Evolutionary conservation across 805 yeast species (phyloP).

Genomic region (Yarrowia porcina): DNA sequence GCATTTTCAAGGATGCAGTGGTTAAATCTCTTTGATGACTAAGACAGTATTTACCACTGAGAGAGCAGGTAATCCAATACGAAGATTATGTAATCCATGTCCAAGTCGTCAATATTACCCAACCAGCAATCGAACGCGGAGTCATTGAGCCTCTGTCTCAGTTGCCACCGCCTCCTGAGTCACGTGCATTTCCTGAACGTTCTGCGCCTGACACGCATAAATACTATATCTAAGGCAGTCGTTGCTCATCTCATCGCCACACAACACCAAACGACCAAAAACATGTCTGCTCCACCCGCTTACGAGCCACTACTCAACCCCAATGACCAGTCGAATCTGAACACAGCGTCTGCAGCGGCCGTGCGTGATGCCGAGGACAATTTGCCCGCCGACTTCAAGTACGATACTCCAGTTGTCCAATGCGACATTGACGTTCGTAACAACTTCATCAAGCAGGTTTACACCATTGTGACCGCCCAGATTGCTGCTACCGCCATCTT

Average conservation of each 20-base stretch:
- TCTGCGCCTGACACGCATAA: conserved; percentile 1
- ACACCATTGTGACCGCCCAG: conserved; percentile 65
- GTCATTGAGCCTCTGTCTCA: not conserved
- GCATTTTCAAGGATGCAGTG: no score
- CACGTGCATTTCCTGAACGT: not conserved
- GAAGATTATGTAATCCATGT: no score
- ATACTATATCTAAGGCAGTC: not conserved
- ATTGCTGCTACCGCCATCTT: conserved; percentile 57
- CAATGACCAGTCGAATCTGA: conserved; percentile 14
- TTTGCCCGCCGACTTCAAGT: conserved; percentile 69
- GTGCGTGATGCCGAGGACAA: conserved; percentile 29
- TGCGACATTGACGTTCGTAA: conserved; percentile 75
- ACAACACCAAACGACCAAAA: not conserved
- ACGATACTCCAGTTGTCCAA: conserved; percentile 69
- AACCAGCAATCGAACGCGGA: no score
- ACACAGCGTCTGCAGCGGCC: not conserved
- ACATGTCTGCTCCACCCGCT: conserved; percentile 23
- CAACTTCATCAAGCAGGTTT: conserved; percentile 74
- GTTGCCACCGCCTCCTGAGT: conserved; percentile 16
- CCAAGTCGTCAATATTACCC: no score
- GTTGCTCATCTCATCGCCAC: not conserved
- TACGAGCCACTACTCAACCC: conserved; percentile 19
- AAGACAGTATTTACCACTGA: no score
- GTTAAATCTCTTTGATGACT: no score
- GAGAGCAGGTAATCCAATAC: no score